A percentile compares a stretch with the other conserved stretches of the same genome.
These are phyloP conservation scores for Elaeis oleifera DNA, from an alignment of 202 grass and related monocot species.

Conservation along the genomic window DNA sequence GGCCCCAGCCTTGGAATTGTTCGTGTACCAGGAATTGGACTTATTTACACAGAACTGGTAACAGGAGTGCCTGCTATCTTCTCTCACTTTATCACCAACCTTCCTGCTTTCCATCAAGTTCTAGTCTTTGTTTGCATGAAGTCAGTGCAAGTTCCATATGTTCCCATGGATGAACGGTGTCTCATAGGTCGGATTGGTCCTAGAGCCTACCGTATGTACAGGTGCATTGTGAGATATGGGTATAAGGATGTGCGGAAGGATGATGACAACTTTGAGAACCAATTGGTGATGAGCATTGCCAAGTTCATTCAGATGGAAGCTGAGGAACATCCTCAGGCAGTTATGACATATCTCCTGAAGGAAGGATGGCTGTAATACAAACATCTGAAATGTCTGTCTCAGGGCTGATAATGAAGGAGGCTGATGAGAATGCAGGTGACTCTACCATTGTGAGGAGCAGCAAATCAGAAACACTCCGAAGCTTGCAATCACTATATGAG, in stretches of 20 bases:
- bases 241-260: conserved; percentile 74
- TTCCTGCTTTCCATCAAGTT: conserved; percentile 74
- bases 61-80: conserved; percentile 74
- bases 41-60: conserved; percentile 77
- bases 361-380: conserved; percentile 66
- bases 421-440: neutral
- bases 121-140: conserved; percentile 83
- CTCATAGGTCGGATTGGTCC: conserved; percentile 78
- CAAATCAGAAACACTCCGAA: conserved; percentile 54
- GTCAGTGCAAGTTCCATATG: conserved; percentile 53
- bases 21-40: conserved; percentile 70
- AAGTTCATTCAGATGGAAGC: conserved; percentile 81
- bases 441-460: conserved; percentile 33
- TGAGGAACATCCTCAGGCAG: conserved; percentile 48
- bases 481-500: conserved; percentile 61
- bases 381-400: conserved; percentile 33
- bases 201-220: conserved; percentile 56
- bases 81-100: conserved; percentile 79
- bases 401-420: conserved; percentile 36
- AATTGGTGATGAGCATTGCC: conserved; percentile 68
- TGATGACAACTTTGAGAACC: conserved; percentile 75
- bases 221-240: conserved; percentile 75
- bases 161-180: conserved; percentile 53
- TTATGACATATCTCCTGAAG: conserved; percentile 49
- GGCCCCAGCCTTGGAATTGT: conserved; percentile 74